phyloP scores from a whole-genome alignment of 2,329 filamentous ascomycete species.

The Ceratocystis cubensis region DNA sequence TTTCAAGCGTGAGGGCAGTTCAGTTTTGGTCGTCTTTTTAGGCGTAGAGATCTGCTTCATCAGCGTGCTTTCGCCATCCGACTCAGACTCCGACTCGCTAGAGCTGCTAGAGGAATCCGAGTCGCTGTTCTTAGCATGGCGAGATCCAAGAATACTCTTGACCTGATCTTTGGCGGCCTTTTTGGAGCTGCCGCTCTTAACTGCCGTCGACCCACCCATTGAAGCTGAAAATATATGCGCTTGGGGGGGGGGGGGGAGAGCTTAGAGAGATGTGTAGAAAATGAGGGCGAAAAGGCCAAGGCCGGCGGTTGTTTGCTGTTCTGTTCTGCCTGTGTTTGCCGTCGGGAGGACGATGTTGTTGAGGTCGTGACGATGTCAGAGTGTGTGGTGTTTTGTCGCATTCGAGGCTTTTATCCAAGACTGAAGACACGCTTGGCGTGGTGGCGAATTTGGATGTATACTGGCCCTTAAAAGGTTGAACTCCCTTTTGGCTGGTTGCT shows the following conservation, averaged over 20 bases:
- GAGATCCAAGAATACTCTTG: conserved; percentile 23
- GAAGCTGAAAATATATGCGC: background rate
- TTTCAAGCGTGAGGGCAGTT: conserved; percentile 17
- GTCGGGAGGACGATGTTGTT: background rate
- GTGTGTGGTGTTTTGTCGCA: background rate
- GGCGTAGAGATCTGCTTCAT: conserved; percentile 21
- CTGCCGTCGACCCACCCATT: conserved; percentile 18
- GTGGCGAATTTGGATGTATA: background rate
- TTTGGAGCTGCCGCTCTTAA: conserved; percentile 16
- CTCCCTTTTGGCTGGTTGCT: background rate
- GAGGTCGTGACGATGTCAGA: background rate
- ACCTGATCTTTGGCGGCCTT: conserved; percentile 22
- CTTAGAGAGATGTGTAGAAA: background rate
- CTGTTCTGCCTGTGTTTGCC: background rate
- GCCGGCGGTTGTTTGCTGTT: background rate
- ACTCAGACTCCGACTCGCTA: conserved; percentile 26
- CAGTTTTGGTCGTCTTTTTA: conserved; percentile 22
- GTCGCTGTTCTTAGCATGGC: conserved; percentile 18
- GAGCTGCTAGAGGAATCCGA: conserved; percentile 26
- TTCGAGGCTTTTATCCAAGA: background rate
- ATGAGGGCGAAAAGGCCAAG: background rate
- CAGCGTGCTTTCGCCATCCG: conserved; percentile 22
- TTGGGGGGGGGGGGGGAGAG: no score
- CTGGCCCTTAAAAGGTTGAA: background rate
- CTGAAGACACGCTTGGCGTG: background rate